These are phyloP conservation scores for Colletotrichum spinosum DNA, from an alignment of 2,329 filamentous ascomycete genomes.

Conservation along the genomic window DNA sequence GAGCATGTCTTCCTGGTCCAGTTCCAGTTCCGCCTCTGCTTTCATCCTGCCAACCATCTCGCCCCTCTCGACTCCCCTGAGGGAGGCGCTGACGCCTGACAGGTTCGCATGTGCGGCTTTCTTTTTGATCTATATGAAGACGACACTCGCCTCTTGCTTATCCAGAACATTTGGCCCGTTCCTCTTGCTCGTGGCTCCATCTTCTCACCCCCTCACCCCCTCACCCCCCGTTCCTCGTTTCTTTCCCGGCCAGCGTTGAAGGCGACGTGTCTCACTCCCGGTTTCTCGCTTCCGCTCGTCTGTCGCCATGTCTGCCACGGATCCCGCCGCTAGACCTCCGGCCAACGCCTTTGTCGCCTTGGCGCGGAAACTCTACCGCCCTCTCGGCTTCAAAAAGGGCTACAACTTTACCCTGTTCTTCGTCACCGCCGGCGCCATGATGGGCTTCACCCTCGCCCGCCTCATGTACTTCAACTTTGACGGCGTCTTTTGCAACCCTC, in stretches of 20 bases:
- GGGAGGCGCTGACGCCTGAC: no score
- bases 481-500: conserved; percentile 47
- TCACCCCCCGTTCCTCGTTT: neutral
- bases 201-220: conserved; percentile 1
- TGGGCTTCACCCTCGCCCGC: conserved; percentile 61
- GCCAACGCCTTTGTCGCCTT: conserved; percentile 39
- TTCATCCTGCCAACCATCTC: conserved; percentile 5
- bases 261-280: neutral
- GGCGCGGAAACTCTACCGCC: conserved; percentile 51
- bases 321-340: conserved; percentile 23
- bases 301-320: conserved; percentile 13
- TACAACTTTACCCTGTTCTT: conserved; percentile 69
- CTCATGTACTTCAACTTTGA: conserved; percentile 59
- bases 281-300: neutral
- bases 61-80: no score
- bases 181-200: no score
- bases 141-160: no score
- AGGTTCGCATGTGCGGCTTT: no score
- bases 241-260: neutral
- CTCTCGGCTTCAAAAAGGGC: conserved; percentile 65
- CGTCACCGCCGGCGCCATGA: conserved; percentile 57
- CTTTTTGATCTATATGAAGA: no score
- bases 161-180: no score
- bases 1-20: conserved; percentile 1
- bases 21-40: conserved; percentile 5